Evolutionary conservation across 345 rosid genomes (phyloP), one percentile per base, ranked within the genome.

Genomic region (Eucalyptus microcorys): DNA sequence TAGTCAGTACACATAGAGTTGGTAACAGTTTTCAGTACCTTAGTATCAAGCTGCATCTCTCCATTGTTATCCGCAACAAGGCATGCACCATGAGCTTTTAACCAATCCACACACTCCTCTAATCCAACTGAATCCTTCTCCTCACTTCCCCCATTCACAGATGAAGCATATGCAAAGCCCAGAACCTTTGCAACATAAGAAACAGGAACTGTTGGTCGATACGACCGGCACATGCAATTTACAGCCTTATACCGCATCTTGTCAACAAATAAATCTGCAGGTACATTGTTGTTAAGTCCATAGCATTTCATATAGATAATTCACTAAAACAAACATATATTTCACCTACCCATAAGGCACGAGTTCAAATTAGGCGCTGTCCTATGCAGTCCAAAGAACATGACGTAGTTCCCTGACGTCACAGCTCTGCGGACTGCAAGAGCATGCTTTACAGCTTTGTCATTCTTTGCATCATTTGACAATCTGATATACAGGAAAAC

Each of bases 221-320:
- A 96, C 71, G 99, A 94, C 83, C 97, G 94, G 47, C 97, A 92
- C 93, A 98, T 97, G 94, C 96, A 94, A 88, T 55, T 95, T 90
- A 97, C 98, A 52, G 99, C 99, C 94, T 95, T 96, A 85, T 94
- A 97, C 89, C 99, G 96, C 95, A 97, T 95, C 93, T 96, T 98
- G 89, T 98, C 98, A 88, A 93, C 97, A 90, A 92, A 96, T 43
- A 95, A 99, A 94, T 98, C 99, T 98, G 96, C 92, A 86, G 64
- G n/a, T 43, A 52, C 61, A 86, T 49, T 37, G 45, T 10, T 5
- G 27, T 37, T 76, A 19, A 21, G 47, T 24, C 83, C 83, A 76
- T 76, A 76, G 47, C 83, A 37, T 76, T 17, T 6, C 13, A 26
- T 7, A 53, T 49, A 86, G 27, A 53, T 17, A 47, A 49, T 30